Percentiles rank a stretch among this genome's conserved stretches.
phyloP scores from a whole-genome alignment of 2,329 filamentous ascomycete species.

The Bipolaris cookei region DNA sequence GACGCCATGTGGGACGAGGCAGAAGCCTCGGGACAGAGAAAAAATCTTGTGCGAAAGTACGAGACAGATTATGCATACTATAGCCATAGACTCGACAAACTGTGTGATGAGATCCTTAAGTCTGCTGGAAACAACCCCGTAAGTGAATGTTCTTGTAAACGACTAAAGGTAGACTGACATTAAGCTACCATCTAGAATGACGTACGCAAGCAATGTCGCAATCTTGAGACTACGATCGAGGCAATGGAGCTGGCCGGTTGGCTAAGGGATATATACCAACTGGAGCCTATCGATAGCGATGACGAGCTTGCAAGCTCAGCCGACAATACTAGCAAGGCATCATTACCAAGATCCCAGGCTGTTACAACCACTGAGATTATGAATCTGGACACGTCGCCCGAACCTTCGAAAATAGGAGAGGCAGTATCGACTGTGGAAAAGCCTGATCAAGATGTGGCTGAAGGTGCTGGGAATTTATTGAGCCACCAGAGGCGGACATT shows the following conservation, averaged over 20 bases:
- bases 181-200: slow-evolving; percentile 41
- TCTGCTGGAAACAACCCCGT: slow-evolving; percentile 58
- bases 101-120: slow-evolving; percentile 28
- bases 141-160: neutral
- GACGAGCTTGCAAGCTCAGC: slow-evolving; percentile 1
- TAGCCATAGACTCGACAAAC: slow-evolving; percentile 21
- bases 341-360: neutral
- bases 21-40: slow-evolving; percentile 19
- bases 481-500: neutral
- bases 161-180: neutral
- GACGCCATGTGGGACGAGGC: slow-evolving; percentile 30
- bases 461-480: neutral
- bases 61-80: slow-evolving; percentile 24
- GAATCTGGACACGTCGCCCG: slow-evolving; percentile 29
- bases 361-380: slow-evolving; percentile 16
- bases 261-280: slow-evolving; percentile 41
- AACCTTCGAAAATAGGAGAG: slow-evolving; percentile 8
- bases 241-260: slow-evolving; percentile 62
- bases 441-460: neutral
- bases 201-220: slow-evolving; percentile 62
- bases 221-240: slow-evolving; percentile 69
- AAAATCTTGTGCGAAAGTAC: slow-evolving; percentile 20
- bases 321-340: neutral
- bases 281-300: slow-evolving; percentile 10
- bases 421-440: neutral